Base-by-base conservation (phyloP, 345 rosid species). In the Populus deltoides region DNA sequence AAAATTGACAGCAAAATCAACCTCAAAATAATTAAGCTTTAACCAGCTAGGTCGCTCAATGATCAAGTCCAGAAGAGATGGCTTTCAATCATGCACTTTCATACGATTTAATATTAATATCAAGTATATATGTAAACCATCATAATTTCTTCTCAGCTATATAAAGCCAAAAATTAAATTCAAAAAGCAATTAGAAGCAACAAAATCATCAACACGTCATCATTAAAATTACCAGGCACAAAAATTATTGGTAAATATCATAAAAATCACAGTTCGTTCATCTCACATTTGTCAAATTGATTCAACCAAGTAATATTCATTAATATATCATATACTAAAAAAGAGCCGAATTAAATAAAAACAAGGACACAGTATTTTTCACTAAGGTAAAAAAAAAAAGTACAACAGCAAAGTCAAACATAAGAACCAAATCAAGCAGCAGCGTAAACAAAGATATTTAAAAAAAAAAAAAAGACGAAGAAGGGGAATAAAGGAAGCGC, bases 401-500 rank as follows among this genome's bases (percentile, higher is more conserved):
- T 3, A 8, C 27, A n/a, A 53, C 27, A n/a, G 25, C 63, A n/a
- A 3, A 57, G 27, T 57, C 29, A 0, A 9, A 57, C 63, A 57
- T 57, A n/a, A 57, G 22, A n/a, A 57, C 24, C 63, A 57, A 57
- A 57, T 57, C 13, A 57, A 57, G 11, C 22, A n/a, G 63, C 63
- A 57, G 63, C 24, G 25, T 57, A n/a, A 7, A 24, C 36, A 10
- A 57, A n/a, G 62, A 57, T 57, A n/a, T 4, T 33, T 3, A 3
- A 33, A 33, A 75, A 31, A 29, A n/a, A 9, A 5, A n/a, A 22
- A 5, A 1, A 29, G 27, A 39, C 20, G 20, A 17, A 7, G 49
- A 36, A 4, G 41, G 9, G 66, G 18, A 24, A 71, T 70, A 68
- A 81, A 77, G 81, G n/a, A 82, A 88, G 86, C 91, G 81, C 90